phyloP scores from a whole-genome alignment of 495 filamentous ascomycete genomes.

The Pseudevernia furfuracea region DNA sequence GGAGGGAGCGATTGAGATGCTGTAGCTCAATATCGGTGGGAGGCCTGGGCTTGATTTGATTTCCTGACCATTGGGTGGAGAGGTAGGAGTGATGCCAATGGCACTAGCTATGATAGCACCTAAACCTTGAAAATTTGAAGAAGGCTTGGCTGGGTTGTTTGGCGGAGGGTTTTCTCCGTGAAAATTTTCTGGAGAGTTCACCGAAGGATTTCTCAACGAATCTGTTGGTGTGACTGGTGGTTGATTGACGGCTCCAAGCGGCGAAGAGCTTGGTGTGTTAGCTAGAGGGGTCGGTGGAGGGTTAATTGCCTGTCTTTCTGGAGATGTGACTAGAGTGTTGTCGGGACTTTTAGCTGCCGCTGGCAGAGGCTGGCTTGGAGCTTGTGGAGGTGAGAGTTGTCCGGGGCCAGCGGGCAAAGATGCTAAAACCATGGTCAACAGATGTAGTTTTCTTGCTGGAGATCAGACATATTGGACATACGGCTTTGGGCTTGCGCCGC shows the following conservation, averaged over 20 bases:
- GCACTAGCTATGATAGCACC: not conserved
- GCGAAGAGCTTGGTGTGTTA: no score
- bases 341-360: not conserved
- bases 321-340: not conserved
- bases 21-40: not conserved
- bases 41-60: not conserved
- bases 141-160: not conserved
- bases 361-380: not conserved
- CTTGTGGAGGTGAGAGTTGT: not conserved
- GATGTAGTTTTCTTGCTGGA: not conserved
- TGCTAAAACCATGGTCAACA: not conserved
- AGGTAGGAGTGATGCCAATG: not conserved
- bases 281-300: not conserved
- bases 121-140: not conserved
- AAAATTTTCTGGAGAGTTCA: not conserved
- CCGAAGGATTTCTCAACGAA: no score
- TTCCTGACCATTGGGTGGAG: not conserved
- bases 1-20: conserved; percentile 13
- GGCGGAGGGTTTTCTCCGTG: not conserved
- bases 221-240: no score
- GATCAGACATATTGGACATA: not conserved
- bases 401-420: not conserved
- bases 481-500: not conserved
- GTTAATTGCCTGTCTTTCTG: not conserved
- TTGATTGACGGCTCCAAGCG: no score